phyloP scores from a whole-genome alignment of 345 rosid species.

The Syzygium aqueum region DNA sequence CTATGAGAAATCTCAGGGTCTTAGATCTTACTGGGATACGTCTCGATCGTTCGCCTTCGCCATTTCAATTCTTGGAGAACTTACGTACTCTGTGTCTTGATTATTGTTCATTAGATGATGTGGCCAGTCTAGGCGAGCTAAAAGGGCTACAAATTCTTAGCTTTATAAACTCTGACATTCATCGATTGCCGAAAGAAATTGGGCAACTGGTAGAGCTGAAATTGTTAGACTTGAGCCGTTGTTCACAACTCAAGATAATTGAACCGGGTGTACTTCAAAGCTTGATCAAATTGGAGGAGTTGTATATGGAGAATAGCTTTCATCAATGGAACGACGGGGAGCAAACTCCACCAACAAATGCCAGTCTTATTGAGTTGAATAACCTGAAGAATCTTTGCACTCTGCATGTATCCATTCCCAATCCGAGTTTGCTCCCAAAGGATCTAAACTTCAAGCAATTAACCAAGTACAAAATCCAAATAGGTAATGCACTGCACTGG shows the following conservation, averaged over 20 bases:
- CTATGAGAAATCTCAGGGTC: no score
- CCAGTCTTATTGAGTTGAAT: no score
- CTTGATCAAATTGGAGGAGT: neutral
- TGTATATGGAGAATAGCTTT: no score
- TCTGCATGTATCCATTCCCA: no score
- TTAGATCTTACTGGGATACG: neutral
- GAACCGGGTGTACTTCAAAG: neutral
- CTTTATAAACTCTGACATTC: accelerated
- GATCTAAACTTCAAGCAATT: neutral
- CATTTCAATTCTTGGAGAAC: accelerated
- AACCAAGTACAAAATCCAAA: accelerated
- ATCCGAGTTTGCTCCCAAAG: no score
- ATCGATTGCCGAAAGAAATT: neutral
- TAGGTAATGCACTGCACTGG: neutral
- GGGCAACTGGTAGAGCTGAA: neutral
- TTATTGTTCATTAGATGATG: accelerated
- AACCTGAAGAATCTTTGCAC: no score
- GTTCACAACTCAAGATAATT: neutral
- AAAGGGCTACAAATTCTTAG: neutral
- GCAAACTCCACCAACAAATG: no score
- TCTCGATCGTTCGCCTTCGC: no score
- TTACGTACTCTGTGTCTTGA: neutral
- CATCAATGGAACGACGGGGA: no score
- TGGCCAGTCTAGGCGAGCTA: neutral
- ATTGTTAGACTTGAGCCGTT: accelerated